Evolutionary conservation across 1,284 basidiomycete species (phyloP).

Genomic region (Naganishia sp.): DNA sequence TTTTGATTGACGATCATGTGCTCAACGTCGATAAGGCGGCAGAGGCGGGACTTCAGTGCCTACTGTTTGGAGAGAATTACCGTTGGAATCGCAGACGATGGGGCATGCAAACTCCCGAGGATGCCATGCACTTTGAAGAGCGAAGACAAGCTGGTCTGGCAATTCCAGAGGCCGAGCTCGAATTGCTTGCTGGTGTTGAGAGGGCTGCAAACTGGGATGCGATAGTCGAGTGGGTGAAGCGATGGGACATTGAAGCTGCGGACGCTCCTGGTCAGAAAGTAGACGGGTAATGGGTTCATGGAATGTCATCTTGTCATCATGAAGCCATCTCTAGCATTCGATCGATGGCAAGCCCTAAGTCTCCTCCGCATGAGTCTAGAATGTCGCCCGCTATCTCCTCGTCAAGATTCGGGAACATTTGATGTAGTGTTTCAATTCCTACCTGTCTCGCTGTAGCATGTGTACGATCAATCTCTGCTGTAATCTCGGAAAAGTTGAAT

Average conservation of each 20-base stretch:
- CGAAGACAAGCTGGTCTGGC: conserved; percentile 33
- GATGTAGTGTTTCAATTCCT: conserved; percentile 69
- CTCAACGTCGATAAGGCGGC: conserved; percentile 42
- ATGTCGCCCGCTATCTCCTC: conserved; percentile 80
- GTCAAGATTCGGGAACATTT: conserved; percentile 83
- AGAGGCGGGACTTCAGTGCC: conserved; percentile 37
- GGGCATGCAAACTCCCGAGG: conserved; percentile 37
- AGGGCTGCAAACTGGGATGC: conserved; percentile 40
- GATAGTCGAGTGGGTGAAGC: conserved; percentile 42
- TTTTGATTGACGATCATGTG: conserved; percentile 44
- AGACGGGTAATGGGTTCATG: neutral
- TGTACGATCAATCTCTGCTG: conserved; percentile 75
- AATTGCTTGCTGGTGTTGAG: conserved; percentile 31
- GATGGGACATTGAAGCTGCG: conserved; percentile 38
- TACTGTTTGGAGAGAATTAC: conserved; percentile 40
- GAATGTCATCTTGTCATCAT: conserved; percentile 17
- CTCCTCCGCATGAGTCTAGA: conserved; percentile 80
- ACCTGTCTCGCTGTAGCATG: conserved; percentile 68
- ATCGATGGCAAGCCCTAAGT: conserved; percentile 86
- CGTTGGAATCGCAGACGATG: conserved; percentile 39
- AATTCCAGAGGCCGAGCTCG: conserved; percentile 35
- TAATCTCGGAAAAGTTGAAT: conserved; percentile 68
- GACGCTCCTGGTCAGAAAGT: too few species aligned
- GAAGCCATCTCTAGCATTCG: conserved; percentile 38
- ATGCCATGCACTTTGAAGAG: conserved; percentile 42